Conservation (phyloP, 495 filamentous ascomycete genomes). For the Sphaerosporella brunnea region DNA sequence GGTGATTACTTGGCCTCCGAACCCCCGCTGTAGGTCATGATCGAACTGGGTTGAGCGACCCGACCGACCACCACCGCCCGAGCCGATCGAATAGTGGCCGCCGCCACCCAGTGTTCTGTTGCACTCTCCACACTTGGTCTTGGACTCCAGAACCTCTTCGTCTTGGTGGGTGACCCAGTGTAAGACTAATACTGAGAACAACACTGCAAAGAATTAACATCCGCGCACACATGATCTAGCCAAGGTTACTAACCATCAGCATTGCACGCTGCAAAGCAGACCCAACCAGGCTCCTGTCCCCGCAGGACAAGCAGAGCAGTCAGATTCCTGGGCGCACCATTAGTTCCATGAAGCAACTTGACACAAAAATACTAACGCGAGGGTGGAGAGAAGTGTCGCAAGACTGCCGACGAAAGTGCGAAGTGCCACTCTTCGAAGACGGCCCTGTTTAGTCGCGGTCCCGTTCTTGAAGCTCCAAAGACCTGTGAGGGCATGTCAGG, state of each 20-base stretch:
- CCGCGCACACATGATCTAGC: neutral
- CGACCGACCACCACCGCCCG: neutral
- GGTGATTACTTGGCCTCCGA: constrained; percentile 17
- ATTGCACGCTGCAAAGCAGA: constrained; percentile 25
- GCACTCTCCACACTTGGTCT: constrained; percentile 10
- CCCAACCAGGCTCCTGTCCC: constrained; percentile 24
- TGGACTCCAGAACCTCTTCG: constrained; percentile 8
- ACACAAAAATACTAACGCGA: constrained; percentile 13
- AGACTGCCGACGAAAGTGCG: constrained; percentile 25
- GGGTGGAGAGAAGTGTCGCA: constrained; percentile 20
- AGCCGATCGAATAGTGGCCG: constrained; percentile 10
- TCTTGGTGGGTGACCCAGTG: constrained; percentile 27
- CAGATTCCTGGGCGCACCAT: constrained; percentile 14
- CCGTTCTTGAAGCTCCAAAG: constrained; percentile 23
- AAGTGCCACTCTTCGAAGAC: constrained; percentile 20
- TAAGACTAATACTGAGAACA: constrained; percentile 25
- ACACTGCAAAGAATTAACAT: constrained; percentile 8
- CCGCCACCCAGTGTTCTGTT: constrained; percentile 8
- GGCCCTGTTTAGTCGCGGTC: constrained; percentile 13
- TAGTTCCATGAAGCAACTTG: no score
- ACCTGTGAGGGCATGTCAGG: constrained; percentile 6
- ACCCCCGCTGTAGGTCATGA: neutral
- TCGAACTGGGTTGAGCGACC: neutral
- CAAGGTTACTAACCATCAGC: constrained; percentile 17
- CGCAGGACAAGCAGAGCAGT: constrained; percentile 18